Evolutionary conservation across 1,284 basidiomycete genomes (phyloP), one percentile per base, ranked within the genome.

Genomic region (Takashimella tepidaria): DNA sequence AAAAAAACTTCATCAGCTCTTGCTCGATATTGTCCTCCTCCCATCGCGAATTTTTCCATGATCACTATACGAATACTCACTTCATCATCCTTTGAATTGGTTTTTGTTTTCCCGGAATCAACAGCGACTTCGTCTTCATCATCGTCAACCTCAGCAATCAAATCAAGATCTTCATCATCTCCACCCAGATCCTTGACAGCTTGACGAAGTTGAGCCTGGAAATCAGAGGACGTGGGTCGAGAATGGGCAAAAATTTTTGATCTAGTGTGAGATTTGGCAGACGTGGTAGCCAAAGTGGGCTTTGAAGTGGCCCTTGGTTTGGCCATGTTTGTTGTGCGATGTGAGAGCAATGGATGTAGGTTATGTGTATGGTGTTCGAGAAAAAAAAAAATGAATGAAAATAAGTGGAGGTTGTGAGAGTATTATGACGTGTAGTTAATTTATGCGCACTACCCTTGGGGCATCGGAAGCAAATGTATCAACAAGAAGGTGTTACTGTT

Each of bases 101-200:
- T 40, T 49, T 59, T 57, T n/a, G n/a, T n/a, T 46, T 56, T 53
- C 20, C 41, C 42, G 25, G 56, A 47, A 23, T 50, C 53, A 5
- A 52, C 57, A 5, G 57, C 68, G 13, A 63, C 65, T 4, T 62
- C 69, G 3, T 70, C 66, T 13, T 65, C 75, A 22, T 76, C 76
- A 52, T 77, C 76, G 48, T 78, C 77, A 4, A 80, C 67, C 19
- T 74, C 79, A 13, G 75, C 70, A 19, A 83, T 65, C 45, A 82
- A 61, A n/a, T 78, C 73, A 24, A 79, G 66, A 63, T 83, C 82
- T 22, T 75, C 73, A 20, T 80, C 78, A 58, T 80, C 79, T 5
- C 82, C 82, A 22, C 82, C 82, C 2, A 82, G 70, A 13, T 80
- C 79, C 26, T 75, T 67, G 21, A 82, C 72, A 21, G 75, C 78